Base-by-base conservation (phyloP, 345 rosid genomes). In the Schrenkiella parvula region DNA sequence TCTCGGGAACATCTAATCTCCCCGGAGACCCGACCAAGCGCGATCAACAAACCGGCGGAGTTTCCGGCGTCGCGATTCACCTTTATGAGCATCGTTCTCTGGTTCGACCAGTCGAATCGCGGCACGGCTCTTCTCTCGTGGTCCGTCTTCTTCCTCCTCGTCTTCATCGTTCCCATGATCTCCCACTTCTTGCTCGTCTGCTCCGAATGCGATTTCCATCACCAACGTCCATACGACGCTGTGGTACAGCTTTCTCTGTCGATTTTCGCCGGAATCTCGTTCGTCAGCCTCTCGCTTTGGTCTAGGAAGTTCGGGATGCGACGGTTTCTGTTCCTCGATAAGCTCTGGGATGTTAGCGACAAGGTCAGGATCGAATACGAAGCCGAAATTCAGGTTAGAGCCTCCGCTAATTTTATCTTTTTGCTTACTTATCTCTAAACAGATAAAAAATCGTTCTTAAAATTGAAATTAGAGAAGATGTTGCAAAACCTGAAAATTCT, bases 221-320 rank as follows among this genome's bases (percentile, higher is more conserved):
- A 87, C 77, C 87, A 67, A 13, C 72, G 97, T 18, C 98, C 98
- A 0, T 93, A 90, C 72, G 95, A 93, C 71, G 78, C 82, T 5
- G 74, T 87, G 9, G 89, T 90, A 0, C 93, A 93, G 78, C 23
- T 86, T 11, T 93, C 97, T 2, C 87, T 93, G 0, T 90, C 98
- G 21, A 76, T 81, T 5, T 93, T 85, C 56, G 89, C 95, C 1
- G 74, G 85, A 19, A 79, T 90, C 63, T 88, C 98, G 8, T 90
- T 90, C 63, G 10, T 84, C 14, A 76, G 81, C 72, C 82, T 92
- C 19, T 76, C 95, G 15, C 31, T 58, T 32, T 93, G 98, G 98
- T 74, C 87, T 10, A 80, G 85, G 5, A 90, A 82, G 79, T 90
- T 82, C 32, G 97, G 98, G n/a, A 60, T 87, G 70, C 54, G 81